phyloP scores from a whole-genome alignment of 2,329 filamentous ascomycete species.

The Pestalotiopsis sp. region DNA sequence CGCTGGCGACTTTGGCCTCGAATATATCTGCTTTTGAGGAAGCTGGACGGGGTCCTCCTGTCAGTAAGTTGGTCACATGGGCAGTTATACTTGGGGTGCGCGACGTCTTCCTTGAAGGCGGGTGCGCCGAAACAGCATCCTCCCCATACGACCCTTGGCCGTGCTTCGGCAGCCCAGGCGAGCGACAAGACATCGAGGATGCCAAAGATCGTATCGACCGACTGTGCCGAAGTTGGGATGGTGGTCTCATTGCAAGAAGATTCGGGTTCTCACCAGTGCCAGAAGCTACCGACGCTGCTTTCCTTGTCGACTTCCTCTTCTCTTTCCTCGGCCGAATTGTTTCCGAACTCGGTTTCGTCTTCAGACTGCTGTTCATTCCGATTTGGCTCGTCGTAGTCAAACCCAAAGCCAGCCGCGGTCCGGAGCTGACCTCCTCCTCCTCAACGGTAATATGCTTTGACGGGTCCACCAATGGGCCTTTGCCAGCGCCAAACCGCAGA shows the following conservation, averaged over 20 bases:
- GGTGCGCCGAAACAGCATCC: slow-evolving; percentile 26
- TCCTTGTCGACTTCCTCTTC: slow-evolving; percentile 78
- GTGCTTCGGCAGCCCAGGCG: slow-evolving; percentile 35
- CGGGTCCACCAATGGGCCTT: slow-evolving; percentile 69
- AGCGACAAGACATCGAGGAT: slow-evolving; percentile 32
- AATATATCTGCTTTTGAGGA: slow-evolving; percentile 98
- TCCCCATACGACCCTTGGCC: slow-evolving; percentile 38
- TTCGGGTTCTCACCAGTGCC: slow-evolving; percentile 68
- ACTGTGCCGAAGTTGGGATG: slow-evolving; percentile 41
- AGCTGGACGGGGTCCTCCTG: slow-evolving; percentile 53
- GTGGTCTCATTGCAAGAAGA: slow-evolving; percentile 27
- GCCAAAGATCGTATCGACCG: slow-evolving; percentile 40
- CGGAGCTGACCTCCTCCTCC: slow-evolving; percentile 91
- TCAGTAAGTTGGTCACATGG: slow-evolving; percentile 49
- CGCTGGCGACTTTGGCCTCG: slow-evolving; percentile 93
- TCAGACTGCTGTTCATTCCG: slow-evolving; percentile 67
- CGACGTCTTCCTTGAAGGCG: slow-evolving; percentile 19
- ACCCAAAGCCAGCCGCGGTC: slow-evolving; percentile 80
- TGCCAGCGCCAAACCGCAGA: slow-evolving; percentile 67
- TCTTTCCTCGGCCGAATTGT: slow-evolving; percentile 95
- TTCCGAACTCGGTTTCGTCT: slow-evolving; percentile 88
- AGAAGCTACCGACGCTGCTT: slow-evolving; percentile 71
- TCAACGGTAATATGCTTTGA: slow-evolving; percentile 94
- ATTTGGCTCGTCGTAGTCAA: slow-evolving; percentile 66
- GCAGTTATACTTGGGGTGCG: slow-evolving; percentile 37